Evolutionary conservation across 1,284 basidiomycete genomes (phyloP).

Genomic region (Phylloboletellus chloephorus): DNA sequence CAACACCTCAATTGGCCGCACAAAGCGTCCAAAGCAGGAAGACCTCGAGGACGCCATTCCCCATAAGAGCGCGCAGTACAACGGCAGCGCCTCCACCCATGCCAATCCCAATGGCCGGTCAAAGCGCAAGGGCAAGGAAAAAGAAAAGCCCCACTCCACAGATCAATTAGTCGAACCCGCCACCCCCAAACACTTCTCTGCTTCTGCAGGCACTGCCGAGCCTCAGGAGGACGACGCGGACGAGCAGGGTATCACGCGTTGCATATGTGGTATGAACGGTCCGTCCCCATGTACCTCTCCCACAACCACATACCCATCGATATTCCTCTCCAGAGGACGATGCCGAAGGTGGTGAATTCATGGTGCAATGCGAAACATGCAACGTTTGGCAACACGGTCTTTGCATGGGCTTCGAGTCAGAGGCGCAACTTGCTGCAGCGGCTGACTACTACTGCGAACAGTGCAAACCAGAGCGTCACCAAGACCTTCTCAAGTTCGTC

Average conservation of each 20-base stretch:
- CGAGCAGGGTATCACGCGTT: conserved; percentile 85
- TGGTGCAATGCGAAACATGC: conserved; percentile 97
- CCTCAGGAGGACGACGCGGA: conserved; percentile 55
- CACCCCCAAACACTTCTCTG: conserved; percentile 31
- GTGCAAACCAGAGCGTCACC: conserved; percentile 85
- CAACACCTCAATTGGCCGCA: conserved; percentile 40
- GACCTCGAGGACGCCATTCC: conserved; percentile 56
- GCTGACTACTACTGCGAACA: conserved; percentile 90
- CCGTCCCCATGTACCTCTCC: conserved; percentile 30
- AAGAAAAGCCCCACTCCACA: conserved; percentile 25
- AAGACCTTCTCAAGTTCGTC: conserved; percentile 68
- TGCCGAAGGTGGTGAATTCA: conserved; percentile 79
- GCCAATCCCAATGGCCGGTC: conserved; percentile 34
- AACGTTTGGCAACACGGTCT: conserved; percentile 97
- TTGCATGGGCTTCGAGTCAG: conserved; percentile 91
- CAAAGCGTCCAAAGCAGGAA: conserved; percentile 68
- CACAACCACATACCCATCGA: conserved; percentile 16
- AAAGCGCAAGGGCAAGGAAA: conserved; percentile 35
- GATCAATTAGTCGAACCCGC: conserved; percentile 25
- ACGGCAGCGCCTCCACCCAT: conserved; percentile 36
- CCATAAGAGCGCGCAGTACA: conserved; percentile 42
- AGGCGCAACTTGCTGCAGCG: conserved; percentile 76
- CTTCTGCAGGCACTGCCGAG: conserved; percentile 33
- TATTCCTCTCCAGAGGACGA: conserved; percentile 54
- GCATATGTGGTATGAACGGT: conserved; percentile 90